These are phyloP conservation scores for Trichoderma semiorbis DNA, from an alignment of 2,329 filamentous ascomycete species.

Conservation along the genomic window DNA sequence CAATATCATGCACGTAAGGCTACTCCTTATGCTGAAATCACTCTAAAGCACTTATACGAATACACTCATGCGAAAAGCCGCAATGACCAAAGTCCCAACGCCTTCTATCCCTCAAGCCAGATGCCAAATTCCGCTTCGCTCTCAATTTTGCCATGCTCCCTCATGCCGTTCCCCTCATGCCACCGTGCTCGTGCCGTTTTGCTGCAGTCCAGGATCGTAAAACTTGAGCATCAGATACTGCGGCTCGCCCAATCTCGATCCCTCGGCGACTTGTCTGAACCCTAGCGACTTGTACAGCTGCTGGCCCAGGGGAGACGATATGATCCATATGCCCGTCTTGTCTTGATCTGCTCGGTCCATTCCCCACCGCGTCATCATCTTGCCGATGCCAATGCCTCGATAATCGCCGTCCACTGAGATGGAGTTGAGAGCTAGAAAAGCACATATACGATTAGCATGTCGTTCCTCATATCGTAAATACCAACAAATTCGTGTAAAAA, in stretches of 20 bases:
- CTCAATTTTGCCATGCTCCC: neutral
- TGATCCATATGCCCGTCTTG: slow-evolving; percentile 18
- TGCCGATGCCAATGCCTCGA: slow-evolving; percentile 19
- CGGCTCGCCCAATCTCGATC: slow-evolving; percentile 17
- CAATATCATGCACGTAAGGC: neutral
- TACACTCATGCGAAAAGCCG: neutral
- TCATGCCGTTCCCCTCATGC: neutral
- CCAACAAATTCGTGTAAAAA: neutral
- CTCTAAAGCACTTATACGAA: neutral
- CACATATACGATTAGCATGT: neutral
- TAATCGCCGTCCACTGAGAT: slow-evolving; percentile 20
- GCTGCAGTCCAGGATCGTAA: neutral
- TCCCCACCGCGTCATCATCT: slow-evolving; percentile 20
- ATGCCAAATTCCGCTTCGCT: neutral
- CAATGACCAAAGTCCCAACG: neutral
- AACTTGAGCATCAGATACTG: slow-evolving; percentile 21
- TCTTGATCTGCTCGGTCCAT: slow-evolving; percentile 16
- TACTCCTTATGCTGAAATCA: neutral
- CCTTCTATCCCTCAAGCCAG: neutral
- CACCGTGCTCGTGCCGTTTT: neutral
- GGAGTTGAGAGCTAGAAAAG: slow-evolving; percentile 18
- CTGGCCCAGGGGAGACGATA: slow-evolving; percentile 15
- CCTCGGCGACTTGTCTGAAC: slow-evolving; percentile 17
- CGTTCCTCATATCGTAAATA: neutral
- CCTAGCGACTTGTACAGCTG: slow-evolving; percentile 19